Evolutionary conservation across 2,329 filamentous ascomycete species (phyloP).

Genomic region (Hymenoscyphus albidus): DNA sequence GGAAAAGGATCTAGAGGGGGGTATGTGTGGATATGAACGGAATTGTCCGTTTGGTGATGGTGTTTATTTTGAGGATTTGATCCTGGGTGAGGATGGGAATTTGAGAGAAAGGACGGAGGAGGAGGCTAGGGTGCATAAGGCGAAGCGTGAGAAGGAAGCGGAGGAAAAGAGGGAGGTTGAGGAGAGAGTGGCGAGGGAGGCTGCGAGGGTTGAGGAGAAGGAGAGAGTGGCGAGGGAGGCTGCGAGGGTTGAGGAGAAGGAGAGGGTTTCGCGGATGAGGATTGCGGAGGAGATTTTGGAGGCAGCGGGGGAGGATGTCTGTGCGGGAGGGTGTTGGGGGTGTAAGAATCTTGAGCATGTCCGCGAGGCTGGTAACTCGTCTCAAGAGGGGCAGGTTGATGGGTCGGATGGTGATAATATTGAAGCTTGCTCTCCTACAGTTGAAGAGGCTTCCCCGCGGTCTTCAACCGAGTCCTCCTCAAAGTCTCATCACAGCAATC

Average conservation of each 20-base stretch:
- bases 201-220: not conserved
- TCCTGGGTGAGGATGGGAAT: not conserved
- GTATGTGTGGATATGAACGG: not conserved
- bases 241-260: not conserved
- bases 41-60: not conserved
- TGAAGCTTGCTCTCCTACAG: not conserved
- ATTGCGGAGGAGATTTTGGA: not conserved
- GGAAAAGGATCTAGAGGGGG: not conserved
- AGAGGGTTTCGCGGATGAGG: not conserved
- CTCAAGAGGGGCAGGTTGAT: not conserved
- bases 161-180: not conserved
- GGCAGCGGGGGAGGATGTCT: not conserved
- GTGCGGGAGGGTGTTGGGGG: not conserved
- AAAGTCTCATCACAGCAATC: not conserved
- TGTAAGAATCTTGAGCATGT: not conserved
- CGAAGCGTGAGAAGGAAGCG: not conserved
- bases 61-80: not conserved
- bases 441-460: not conserved
- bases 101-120: not conserved
- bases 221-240: not conserved
- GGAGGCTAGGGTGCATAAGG: not conserved
- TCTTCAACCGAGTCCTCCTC: not conserved
- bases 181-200: not conserved
- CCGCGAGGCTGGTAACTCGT: no score
- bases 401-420: not conserved